These are phyloP conservation scores for Flaveria linearis DNA, from an alignment of 129 eudicot species.

Conservation along the genomic window DNA sequence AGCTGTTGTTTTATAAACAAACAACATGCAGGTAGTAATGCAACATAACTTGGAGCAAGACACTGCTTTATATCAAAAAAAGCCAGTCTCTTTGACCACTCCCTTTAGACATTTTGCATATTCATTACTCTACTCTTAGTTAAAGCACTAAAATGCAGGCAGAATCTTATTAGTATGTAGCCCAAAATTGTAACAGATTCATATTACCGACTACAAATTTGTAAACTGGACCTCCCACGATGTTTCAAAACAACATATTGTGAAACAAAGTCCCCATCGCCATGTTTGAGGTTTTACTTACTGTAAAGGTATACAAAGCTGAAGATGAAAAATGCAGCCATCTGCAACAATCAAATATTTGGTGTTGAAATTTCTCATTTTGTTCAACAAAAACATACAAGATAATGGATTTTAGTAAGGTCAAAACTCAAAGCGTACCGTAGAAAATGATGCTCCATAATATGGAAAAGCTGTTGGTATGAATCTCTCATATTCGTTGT, in stretches of 20 bases:
- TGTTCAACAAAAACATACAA: not conserved
- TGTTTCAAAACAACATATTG: slow-evolving; percentile 8
- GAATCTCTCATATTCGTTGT: slow-evolving; percentile 87
- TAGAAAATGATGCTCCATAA: slow-evolving; percentile 31
- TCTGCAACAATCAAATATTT: slow-evolving; percentile 48
- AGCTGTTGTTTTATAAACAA: not conserved
- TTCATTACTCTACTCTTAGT: slow-evolving; percentile 3
- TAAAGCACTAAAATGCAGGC: slow-evolving; percentile 3
- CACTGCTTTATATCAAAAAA: not conserved
- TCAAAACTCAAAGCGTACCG: not conserved
- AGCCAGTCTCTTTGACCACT: not conserved
- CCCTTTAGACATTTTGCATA: not conserved
- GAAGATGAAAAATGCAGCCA: slow-evolving; percentile 75
- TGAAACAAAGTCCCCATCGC: not conserved
- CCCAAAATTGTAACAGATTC: slow-evolving; percentile 12
- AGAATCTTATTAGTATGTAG: not conserved
- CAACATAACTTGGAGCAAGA: not conserved
- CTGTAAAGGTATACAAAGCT: slow-evolving; percentile 65
- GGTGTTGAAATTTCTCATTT: slow-evolving; percentile 7
- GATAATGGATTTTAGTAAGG: not conserved
- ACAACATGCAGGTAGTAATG: slow-evolving; percentile 2
- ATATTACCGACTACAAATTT: not conserved
- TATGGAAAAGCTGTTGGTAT: slow-evolving; percentile 79
- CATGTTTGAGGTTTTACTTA: slow-evolving; percentile 42
- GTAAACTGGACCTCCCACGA: not conserved